These are phyloP conservation scores for Talaromyces stipitatus DNA, from an alignment of 495 filamentous ascomycete genomes.

Conservation along the genomic window DNA sequence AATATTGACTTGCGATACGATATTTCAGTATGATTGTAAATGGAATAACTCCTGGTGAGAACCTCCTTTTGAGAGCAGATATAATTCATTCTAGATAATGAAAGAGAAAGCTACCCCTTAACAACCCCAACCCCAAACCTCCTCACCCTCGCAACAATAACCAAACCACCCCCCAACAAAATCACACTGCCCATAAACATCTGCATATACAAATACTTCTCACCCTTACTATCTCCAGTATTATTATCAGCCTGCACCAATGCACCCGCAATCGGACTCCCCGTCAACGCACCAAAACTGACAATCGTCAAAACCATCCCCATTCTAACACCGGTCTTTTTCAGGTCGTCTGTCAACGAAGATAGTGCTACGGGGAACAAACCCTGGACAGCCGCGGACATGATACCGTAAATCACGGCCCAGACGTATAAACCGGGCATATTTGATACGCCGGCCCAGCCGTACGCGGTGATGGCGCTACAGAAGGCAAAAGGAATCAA, in stretches of 20 bases:
- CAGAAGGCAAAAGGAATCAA: slow-evolving; percentile 37
- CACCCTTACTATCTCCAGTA: not conserved
- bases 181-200: slow-evolving; percentile 37
- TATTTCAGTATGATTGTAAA: too few species aligned
- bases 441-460: slow-evolving; percentile 47
- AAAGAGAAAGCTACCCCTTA: too few species aligned
- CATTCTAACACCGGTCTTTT: slow-evolving; percentile 56
- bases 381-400: slow-evolving; percentile 52
- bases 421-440: slow-evolving; percentile 43
- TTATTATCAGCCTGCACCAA: slow-evolving; percentile 31
- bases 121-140: slow-evolving; percentile 2
- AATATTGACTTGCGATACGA: too few species aligned
- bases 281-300: slow-evolving; percentile 58
- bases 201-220: slow-evolving; percentile 44
- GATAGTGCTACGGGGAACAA: slow-evolving; percentile 49
- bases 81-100: too few species aligned
- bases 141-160: slow-evolving; percentile 24
- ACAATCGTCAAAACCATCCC: slow-evolving; percentile 67
- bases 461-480: slow-evolving; percentile 37
- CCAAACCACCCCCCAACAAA: slow-evolving; percentile 23
- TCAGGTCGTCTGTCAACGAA: slow-evolving; percentile 49
- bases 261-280: slow-evolving; percentile 59
- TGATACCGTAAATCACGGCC: slow-evolving; percentile 48
- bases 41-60: too few species aligned
- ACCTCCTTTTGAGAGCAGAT: too few species aligned